Base-by-base conservation (phyloP, 2,329 filamentous ascomycete genomes). In the Ilyonectria sp. region DNA sequence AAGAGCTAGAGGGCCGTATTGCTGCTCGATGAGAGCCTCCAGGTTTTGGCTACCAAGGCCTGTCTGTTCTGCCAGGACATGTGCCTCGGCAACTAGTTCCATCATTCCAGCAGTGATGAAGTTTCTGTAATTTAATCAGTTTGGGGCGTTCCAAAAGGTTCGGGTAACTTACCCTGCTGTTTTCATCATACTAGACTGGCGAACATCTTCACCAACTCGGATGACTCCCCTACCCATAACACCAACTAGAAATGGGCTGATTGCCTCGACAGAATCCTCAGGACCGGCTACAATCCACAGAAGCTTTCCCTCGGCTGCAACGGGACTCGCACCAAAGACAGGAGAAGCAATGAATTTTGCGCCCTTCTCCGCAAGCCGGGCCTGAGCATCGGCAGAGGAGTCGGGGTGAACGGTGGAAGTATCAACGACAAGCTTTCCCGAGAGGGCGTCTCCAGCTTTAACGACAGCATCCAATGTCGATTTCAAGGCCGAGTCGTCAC, bases 371-470 rank as follows among this genome's bases (percentile, higher is more conserved):
- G 63, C 55, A 0, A 87, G 70, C 1, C 73, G 74, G 0, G 62
- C 54, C 1, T 79, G 65, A 1, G 79, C 75, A 6, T 68, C 65
- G 1, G 73, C 68, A 0, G 84, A 82, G 0, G 84, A 84, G 7
- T 80, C 74, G 0, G 86, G 85, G 60, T 86, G 84, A 1, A 87
- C 81, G 0, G 86, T 87, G 0, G 85, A 86, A 0, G 85, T 86
- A 65, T 88, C 86, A 19, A 85, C 77, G 9, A 87, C 69, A 13
- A 82, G 77, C 69, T 86, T 87, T n/a, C 75, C 76, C 4, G 63
- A 13, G 2, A 81, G 44, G 13, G 71, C 29, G n/a, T 68, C 60
- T 35, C 72, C 68, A 0, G 56, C 23, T 1, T 78, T 37, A 1
- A 80, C 63, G 2, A 84, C 72, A 8, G 71, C 65, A 26, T 80